phyloP scores from a whole-genome alignment of 768 basidiomycete species.

The Panus rudis region DNA sequence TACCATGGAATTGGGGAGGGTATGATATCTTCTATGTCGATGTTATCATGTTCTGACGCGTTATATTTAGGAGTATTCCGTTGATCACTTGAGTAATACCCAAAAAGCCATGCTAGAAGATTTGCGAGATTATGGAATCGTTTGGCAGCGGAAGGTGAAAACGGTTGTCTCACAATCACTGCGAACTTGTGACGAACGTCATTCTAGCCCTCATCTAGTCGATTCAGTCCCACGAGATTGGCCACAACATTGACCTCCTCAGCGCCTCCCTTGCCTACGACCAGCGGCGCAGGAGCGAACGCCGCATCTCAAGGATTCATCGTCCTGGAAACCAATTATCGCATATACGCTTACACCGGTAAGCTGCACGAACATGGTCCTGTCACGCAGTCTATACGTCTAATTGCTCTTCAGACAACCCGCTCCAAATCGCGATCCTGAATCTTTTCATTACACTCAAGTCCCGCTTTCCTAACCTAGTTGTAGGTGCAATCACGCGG shows the following conservation, averaged over 20 bases:
- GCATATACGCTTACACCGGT: slow-evolving; percentile 97
- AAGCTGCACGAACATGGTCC: no score
- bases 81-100: slow-evolving; percentile 68
- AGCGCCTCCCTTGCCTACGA: slow-evolving; percentile 69
- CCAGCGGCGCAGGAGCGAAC: slow-evolving; percentile 44
- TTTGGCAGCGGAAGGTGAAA: slow-evolving; percentile 74
- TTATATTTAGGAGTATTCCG: slow-evolving; percentile 78
- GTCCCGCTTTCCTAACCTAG: slow-evolving; percentile 93
- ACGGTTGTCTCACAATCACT: neutral
- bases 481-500: slow-evolving; percentile 92
- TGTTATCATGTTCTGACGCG: slow-evolving; percentile 7
- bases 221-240: slow-evolving; percentile 91
- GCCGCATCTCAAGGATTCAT: slow-evolving; percentile 81
- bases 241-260: slow-evolving; percentile 93
- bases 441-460: slow-evolving; percentile 90
- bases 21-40: slow-evolving; percentile 29
- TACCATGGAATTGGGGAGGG: slow-evolving; percentile 90
- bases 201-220: slow-evolving; percentile 56
- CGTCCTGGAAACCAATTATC: slow-evolving; percentile 96
- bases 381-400: neutral
- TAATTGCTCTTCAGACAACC: slow-evolving; percentile 59
- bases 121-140: slow-evolving; percentile 88
- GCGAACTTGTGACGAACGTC: slow-evolving; percentile 3
- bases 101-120: slow-evolving; percentile 88
- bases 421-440: slow-evolving; percentile 91